Base-by-base conservation (phyloP, 176 grass and related monocot species). In the Melocanna baccifera region DNA sequence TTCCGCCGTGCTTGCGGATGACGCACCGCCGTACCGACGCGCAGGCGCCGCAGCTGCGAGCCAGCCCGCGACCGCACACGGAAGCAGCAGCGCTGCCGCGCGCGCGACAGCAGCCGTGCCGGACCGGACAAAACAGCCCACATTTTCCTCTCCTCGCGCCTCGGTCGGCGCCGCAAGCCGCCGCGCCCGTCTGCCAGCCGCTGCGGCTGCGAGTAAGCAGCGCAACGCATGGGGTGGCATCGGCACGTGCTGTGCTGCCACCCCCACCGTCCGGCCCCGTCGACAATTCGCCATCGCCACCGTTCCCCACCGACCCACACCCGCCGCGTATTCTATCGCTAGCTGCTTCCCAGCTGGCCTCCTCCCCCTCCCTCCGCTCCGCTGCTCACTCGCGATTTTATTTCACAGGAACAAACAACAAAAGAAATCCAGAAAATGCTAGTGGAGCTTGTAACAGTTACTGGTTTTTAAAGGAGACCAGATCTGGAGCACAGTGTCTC, bases 401-500 rank as follows among this genome's bases (percentile, higher is more conserved):
- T 30, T 50, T 74, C 71, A 50, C 15, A 12, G 13, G 69, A 71
- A 6, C 67, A 69, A 22, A 51, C 48, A n/a, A 6, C 4, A 23
- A 2, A 11, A 6, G 20, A 42, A 69, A n/a, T n/a, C 66, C 32
- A 3, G 1, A 18, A 9, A 37, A 37, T 68, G 8, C 36, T 41
- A 32, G 47, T 20, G 7, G 52, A 9, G 29, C 16, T 30, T 63
- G 62, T 41, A 64, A 30, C 73, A 42, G 73, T 47, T 13, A 50
- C 71, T 74, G 48, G 48, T 9, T 51, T 73, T 55, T 57, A 14
- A 10, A 22, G 18, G 43, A 71, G 58, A 42, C 78, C 85, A 82
- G 78, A 87, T 87, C 86, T 81, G 71, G 50, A 69, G 71, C 71
- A 81, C 69, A 25, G 42, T 50, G 52, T 10, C 20, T 65, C 71